phyloP scores from a whole-genome alignment of 306 rosid species.

The Ceratonia siliqua region DNA sequence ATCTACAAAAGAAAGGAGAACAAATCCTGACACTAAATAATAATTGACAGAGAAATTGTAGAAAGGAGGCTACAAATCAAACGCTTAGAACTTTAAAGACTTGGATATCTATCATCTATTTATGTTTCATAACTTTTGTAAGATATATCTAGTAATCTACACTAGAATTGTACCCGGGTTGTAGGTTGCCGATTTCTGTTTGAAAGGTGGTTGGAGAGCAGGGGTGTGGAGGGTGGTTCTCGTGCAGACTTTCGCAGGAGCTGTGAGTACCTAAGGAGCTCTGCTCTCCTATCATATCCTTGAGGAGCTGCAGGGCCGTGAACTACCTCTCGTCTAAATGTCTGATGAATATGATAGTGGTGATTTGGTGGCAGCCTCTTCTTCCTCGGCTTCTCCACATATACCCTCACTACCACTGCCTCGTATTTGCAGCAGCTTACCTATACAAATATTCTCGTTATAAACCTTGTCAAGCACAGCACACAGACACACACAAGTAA shows the following conservation, averaged over 20 bases:
- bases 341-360: slow-evolving; percentile 45
- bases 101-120: not conserved
- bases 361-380: slow-evolving; percentile 31
- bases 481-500: slow-evolving; percentile 7
- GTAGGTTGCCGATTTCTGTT: slow-evolving; percentile 36
- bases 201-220: slow-evolving; percentile 16
- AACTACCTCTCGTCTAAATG: slow-evolving; percentile 33
- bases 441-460: slow-evolving; percentile 33
- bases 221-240: slow-evolving; percentile 40
- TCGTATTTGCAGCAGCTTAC: slow-evolving; percentile 47
- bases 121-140: not conserved
- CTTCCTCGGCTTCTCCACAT: slow-evolving; percentile 59
- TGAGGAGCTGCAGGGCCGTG: slow-evolving; percentile 20
- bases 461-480: slow-evolving; percentile 15
- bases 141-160: not conserved
- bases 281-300: slow-evolving; percentile 63
- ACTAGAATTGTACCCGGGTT: slow-evolving; percentile 26
- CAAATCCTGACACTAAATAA: not conserved
- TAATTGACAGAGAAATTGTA: not conserved
- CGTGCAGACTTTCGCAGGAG: slow-evolving; percentile 53
- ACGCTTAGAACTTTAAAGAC: not conserved
- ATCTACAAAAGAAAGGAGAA: slow-evolving; percentile 31
- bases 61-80: not conserved
- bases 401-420: slow-evolving; percentile 52
- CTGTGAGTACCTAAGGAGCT: slow-evolving; percentile 71